A percentile compares a stretch with the other conserved stretches of the same genome.
Conservation (phyloP, 202 grass and related monocot genomes). For the Panicum virgatum region DNA sequence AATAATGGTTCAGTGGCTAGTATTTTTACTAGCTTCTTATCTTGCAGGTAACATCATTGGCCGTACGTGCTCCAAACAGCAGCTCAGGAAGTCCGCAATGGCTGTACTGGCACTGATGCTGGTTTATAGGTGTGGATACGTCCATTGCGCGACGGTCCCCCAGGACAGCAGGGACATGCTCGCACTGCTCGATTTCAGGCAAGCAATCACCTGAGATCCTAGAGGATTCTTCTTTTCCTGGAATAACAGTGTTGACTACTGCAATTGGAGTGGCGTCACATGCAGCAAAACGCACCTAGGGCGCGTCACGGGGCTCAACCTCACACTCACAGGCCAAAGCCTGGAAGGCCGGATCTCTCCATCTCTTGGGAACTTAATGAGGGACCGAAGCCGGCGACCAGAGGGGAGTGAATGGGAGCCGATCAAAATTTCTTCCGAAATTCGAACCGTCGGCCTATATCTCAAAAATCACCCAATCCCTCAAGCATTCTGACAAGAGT, state of each 20-base stretch:
- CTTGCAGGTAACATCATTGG: not conserved
- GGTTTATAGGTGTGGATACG: not conserved
- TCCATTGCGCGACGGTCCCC: not conserved
- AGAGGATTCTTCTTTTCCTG: not conserved
- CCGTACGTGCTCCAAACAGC: not conserved
- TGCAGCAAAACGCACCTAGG: not conserved
- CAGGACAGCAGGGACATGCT: not conserved
- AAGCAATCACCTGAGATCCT: not conserved
- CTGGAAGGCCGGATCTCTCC: not conserved
- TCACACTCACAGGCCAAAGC: not conserved
- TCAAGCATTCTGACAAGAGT: too few species aligned
- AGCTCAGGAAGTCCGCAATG: not conserved
- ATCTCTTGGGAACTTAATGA: not conserved
- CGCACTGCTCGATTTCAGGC: not conserved
- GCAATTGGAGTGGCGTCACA: not conserved
- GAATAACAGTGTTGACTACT: not conserved
- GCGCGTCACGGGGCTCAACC: not conserved
- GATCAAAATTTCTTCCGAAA: too few species aligned
- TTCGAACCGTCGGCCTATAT: too few species aligned
- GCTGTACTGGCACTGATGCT: not conserved
- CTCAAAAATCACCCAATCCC: too few species aligned
- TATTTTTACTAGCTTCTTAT: not conserved
- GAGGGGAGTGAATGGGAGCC: too few species aligned
- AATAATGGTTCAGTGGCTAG: too few species aligned
- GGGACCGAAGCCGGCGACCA: too few species aligned